Evolutionary conservation across 805 yeast genomes (phyloP).

Genomic region (Metschnikowia continentalis): DNA sequence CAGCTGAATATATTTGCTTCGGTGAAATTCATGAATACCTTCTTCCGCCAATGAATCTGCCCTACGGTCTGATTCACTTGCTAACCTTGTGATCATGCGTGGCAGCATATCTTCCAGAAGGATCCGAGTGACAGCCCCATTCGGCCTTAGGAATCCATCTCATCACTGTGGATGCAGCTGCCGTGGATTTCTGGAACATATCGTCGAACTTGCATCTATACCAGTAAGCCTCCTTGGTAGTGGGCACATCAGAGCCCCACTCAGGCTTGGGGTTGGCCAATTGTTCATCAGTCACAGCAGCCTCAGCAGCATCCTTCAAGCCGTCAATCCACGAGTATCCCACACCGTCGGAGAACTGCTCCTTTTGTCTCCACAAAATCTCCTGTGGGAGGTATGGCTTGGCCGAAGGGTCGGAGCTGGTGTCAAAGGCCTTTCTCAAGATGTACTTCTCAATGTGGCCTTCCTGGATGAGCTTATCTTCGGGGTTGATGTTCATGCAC

Average conservation of each 20-base stretch:
- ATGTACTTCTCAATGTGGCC: conserved; percentile 93
- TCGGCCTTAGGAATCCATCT: conserved; percentile 99
- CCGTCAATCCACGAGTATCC: conserved; percentile 99
- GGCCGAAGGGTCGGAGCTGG: conserved; percentile 69
- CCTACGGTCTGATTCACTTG: conserved; percentile 2
- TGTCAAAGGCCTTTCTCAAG: conserved; percentile 96
- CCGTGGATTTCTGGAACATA: conserved; percentile 73
- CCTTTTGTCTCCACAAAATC: conserved; percentile 99
- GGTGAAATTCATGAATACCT: too few species aligned
- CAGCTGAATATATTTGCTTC: too few species aligned
- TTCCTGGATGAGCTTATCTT: conserved; percentile 78
- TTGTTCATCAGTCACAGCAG: conserved; percentile 82
- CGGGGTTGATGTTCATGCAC: conserved; percentile 92
- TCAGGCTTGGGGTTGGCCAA: conserved; percentile 86
- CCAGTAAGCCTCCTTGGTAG: conserved; percentile 99
- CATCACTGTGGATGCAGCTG: conserved; percentile 96
- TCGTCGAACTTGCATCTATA: conserved; percentile 96
- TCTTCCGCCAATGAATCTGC: too few species aligned
- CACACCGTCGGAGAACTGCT: conserved; percentile 98
- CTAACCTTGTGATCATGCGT: conserved; percentile 64
- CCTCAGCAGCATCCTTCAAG: conserved; percentile 91
- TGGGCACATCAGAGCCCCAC: conserved; percentile 95
- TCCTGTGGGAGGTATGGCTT: conserved; percentile 93
- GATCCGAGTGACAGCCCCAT: conserved; percentile 99
- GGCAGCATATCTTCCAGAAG: conserved; percentile 95